Evolutionary conservation across 2,329 filamentous ascomycete species (phyloP).

Genomic region (Amauroascus niger): DNA sequence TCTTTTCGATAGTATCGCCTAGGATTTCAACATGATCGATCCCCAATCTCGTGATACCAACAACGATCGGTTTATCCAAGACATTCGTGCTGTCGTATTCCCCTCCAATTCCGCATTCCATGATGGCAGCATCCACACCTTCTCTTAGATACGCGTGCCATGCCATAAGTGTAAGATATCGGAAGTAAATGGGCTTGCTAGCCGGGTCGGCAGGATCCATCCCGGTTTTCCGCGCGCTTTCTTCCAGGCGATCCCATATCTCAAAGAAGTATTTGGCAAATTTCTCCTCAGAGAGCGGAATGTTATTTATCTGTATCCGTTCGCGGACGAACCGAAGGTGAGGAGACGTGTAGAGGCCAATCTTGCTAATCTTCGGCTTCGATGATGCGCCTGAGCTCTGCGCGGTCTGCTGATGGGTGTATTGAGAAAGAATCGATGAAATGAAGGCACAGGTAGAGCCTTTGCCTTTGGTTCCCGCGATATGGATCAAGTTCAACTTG

Average conservation of each 20-base stretch:
- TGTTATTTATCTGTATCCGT: slow-evolving; percentile 69
- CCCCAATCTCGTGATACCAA: slow-evolving; percentile 68
- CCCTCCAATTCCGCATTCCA: slow-evolving; percentile 91
- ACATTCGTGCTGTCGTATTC: slow-evolving; percentile 92
- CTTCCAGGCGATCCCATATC: slow-evolving; percentile 62
- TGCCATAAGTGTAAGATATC: slow-evolving; percentile 80
- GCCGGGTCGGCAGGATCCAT: slow-evolving; percentile 41
- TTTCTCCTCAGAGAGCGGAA: slow-evolving; percentile 54
- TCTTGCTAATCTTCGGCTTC: slow-evolving; percentile 39
- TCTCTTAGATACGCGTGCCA: slow-evolving; percentile 72
- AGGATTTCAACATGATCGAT: slow-evolving; percentile 79
- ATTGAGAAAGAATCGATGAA: slow-evolving; percentile 64
- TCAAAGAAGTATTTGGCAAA: slow-evolving; percentile 77
- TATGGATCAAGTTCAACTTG: slow-evolving; percentile 59
- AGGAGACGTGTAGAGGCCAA: slow-evolving; percentile 78
- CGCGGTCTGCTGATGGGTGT: slow-evolving; percentile 32
- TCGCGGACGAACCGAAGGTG: slow-evolving; percentile 77
- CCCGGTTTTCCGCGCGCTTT: slow-evolving; percentile 44
- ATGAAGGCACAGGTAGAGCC: slow-evolving; percentile 79
- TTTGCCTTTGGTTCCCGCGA: slow-evolving; percentile 91
- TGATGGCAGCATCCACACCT: slow-evolving; percentile 65
- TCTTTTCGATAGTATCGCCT: slow-evolving; percentile 66
- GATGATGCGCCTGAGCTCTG: slow-evolving; percentile 22
- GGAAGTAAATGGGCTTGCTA: slow-evolving; percentile 83
- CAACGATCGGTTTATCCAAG: slow-evolving; percentile 57